Base-by-base conservation (phyloP, 2,329 filamentous ascomycete genomes). In the Corinectria fuckeliana region DNA sequence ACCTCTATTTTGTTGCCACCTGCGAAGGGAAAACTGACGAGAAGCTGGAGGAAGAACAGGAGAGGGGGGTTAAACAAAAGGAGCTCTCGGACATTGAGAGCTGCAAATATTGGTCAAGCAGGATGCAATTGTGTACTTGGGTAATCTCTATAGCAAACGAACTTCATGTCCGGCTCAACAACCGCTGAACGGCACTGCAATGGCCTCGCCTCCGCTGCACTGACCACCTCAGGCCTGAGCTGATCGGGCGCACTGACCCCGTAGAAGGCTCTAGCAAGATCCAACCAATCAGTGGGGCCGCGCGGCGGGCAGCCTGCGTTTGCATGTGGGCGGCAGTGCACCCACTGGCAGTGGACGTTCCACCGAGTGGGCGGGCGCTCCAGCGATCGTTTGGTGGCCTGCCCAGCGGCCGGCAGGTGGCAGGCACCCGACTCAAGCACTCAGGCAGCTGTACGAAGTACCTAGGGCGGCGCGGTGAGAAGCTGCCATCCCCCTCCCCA, bases 231-330 rank as follows among this genome's bases (percentile, higher is more conserved):
- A 8, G 50, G 28, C 26, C 18, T 36, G 25, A 26, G 36, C 53
- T 56, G 44, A 56, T 30, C 41, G 42, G 14, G 14, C 26, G 44
- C 41, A 30, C 34, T 26, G 25, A 48, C 32, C 47, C 52, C 60
- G 51, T 70, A 64, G 63, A 69, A 70, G 58, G 36, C 59, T 70
- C 63, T 66, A 63, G 68, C 55, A 69, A 53, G 36, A 50, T 45
- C 53, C 44, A 21, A 41, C 68, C 68, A 70, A 70, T 69, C 68
- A 60, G 28, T 60, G 28, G 45, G 49, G 57, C 36, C 21, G 20
- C 39, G 48, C 58, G 32, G 53, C 38, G 51, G 58, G 57, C 45
- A 38, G 54, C 32, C 6, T 39, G 50, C 58, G 51, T 39, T 48
- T 54, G 53, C 39, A 47, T 55, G 52, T 21, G 38, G 23, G 52